Evolutionary conservation across 2,329 filamentous ascomycete genomes (phyloP).

Genomic region (Hypomyces perniciosus): DNA sequence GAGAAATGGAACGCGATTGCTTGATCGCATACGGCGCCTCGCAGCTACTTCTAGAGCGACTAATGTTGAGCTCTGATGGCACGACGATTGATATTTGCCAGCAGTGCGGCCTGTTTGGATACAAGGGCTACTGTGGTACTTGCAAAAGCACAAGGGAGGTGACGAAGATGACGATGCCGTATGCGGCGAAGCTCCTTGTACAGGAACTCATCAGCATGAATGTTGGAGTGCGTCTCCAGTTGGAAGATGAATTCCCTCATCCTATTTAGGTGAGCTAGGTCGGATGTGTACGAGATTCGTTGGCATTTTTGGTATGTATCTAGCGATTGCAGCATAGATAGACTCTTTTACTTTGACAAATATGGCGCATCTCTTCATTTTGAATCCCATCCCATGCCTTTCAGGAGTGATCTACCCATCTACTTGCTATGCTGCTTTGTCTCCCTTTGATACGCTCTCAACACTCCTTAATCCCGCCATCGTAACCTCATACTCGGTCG

Average conservation of each 20-base stretch:
- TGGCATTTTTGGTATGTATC: background rate
- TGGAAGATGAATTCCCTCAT: conserved; percentile 89
- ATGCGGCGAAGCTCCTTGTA: conserved; percentile 91
- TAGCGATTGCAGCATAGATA: background rate
- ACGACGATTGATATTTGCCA: conserved; percentile 93
- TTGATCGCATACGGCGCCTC: conserved; percentile 94
- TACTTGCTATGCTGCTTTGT: background rate
- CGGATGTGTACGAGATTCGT: background rate
- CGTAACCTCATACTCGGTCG: conserved; percentile 69
- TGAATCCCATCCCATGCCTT: background rate
- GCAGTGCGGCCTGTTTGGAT: conserved; percentile 89
- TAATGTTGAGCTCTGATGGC: conserved; percentile 92
- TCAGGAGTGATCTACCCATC: background rate
- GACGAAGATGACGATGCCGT: conserved; percentile 92
- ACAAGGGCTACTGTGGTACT: conserved; percentile 88
- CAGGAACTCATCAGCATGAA: conserved; percentile 99
- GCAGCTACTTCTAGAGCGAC: conserved; percentile 81
- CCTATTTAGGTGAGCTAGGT: conserved; percentile 30
- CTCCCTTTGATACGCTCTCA: conserved; percentile 1
- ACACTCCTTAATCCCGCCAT: conserved; percentile 52
- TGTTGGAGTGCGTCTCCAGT: conserved; percentile 82
- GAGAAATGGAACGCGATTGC: conserved; percentile 99
- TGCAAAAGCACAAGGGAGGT: conserved; percentile 82
- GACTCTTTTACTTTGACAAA: too few relatives aligned
- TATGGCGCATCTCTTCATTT: too few relatives aligned